Evolutionary conservation across 2,329 filamentous ascomycete species (phyloP), one percentile per base, ranked within the genome.

Genomic region (Cercospora sp.): DNA sequence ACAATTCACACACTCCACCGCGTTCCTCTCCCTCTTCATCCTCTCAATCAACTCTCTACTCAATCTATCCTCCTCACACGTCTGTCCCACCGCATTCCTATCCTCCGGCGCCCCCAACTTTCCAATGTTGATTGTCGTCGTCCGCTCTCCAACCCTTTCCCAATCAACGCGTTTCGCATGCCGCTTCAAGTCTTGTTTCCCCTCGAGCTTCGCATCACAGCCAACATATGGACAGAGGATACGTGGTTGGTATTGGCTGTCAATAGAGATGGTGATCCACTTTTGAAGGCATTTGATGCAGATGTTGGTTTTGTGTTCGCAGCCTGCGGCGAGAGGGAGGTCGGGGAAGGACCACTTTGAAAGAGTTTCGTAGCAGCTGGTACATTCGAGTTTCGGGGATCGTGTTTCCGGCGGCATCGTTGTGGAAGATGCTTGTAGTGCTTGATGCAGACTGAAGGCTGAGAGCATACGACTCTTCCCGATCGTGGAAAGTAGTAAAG

Each of bases 131-230:
- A 55, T 55, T 1, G 3, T 28, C 5, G 9, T 16, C 16, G 8
- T 26, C 3, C 23, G 13, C 26, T 1, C 48, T 28, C 48, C 48
- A 55, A 55, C 12, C n/a, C 48, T 23, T 0, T 16, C 2, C 48
- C 48, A 55, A 55, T 55, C 48, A n/a, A n/a, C n/a, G n/a, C n/a
- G n/a, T n/a, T 55, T 55, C 23, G 48, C 48, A 26, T 55, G 48
- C 30, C 48, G 48, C 9, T 28, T 8, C 48, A 55, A 6, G 16
- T 55, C 48, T 55, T 55, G 48, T 55, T 28, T 12, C 12, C 48
- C 48, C 2, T 55, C 23, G 1, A 55, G 48, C 23, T n/a, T 26
- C 23, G 48, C 48, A 55, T 55, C 20, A 26, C 48, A 55, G 48
- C 23, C 48, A 2, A n/a, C 48, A 28, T 55, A 23, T 3, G 48